phyloP scores from a whole-genome alignment of 1,139 yeast genomes.

The Candida frijolesensis region DNA sequence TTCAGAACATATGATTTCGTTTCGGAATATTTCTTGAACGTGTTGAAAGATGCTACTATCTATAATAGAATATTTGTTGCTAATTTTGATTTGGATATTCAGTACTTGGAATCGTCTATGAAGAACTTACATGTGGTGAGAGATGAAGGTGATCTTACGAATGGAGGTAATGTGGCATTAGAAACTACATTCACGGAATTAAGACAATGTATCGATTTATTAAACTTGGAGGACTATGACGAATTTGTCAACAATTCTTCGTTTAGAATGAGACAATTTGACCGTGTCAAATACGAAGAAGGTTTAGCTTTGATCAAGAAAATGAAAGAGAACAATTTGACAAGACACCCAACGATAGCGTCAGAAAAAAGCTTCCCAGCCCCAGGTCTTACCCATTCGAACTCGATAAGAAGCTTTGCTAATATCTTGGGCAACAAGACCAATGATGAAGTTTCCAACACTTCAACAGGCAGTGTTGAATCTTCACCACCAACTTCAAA shows the following conservation, averaged over 20 bases:
- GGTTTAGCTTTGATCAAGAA: constrained; percentile 41
- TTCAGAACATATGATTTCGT: constrained; percentile 87
- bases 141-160: constrained; percentile 19
- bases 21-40: constrained; percentile 66
- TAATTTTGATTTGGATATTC: constrained; percentile 47
- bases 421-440: constrained; percentile 8
- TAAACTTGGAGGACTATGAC: constrained; percentile 38
- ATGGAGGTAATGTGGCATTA: constrained; percentile 41
- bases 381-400: constrained; percentile 8
- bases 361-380: constrained; percentile 5
- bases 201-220: constrained; percentile 47
- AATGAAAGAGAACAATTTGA: constrained; percentile 24
- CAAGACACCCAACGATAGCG: neutral
- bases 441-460: constrained; percentile 17
- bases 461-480: constrained; percentile 27
- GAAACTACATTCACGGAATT: constrained; percentile 49
- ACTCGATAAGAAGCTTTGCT: constrained; percentile 10
- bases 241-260: constrained; percentile 42
- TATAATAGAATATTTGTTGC: constrained; percentile 44
- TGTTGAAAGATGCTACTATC: constrained; percentile 52
- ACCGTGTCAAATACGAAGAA: constrained; percentile 44
- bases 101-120: constrained; percentile 45
- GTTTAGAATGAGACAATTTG: constrained; percentile 44
- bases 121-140: constrained; percentile 24
- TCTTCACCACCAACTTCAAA: constrained; percentile 38